These are phyloP conservation scores for Penicillium janthinellum DNA, from an alignment of 2,329 filamentous ascomycete species.

Conservation along the genomic window DNA sequence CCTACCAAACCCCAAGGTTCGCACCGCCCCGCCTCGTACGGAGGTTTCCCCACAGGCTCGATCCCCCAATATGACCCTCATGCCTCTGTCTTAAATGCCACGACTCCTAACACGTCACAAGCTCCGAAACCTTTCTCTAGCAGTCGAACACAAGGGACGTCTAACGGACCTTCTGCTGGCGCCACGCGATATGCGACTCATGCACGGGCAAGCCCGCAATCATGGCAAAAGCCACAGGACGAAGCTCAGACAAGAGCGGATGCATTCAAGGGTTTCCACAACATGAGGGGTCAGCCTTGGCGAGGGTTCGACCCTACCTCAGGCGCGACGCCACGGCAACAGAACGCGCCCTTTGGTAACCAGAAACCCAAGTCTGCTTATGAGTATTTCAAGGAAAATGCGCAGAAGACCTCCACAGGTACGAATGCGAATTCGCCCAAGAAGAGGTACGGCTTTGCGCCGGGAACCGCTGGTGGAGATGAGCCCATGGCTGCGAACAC, in stretches of 20 bases:
- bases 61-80: not conserved
- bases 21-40: slow-evolving; percentile 7
- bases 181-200: slow-evolving; percentile 46
- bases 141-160: slow-evolving; percentile 24
- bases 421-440: slow-evolving; percentile 47
- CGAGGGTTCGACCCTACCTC: slow-evolving; percentile 42
- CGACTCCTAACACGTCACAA: not conserved
- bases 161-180: slow-evolving; percentile 38
- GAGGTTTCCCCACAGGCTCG: not conserved
- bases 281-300: slow-evolving; percentile 46
- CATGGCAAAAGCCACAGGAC: slow-evolving; percentile 44
- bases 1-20: slow-evolving; percentile 28
- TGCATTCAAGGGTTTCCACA: slow-evolving; percentile 48
- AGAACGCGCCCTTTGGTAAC: slow-evolving; percentile 26
- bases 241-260: slow-evolving; percentile 46
- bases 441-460: slow-evolving; percentile 60
- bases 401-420: slow-evolving; percentile 39
- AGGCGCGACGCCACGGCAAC: slow-evolving; percentile 26
- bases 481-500: slow-evolving; percentile 59
- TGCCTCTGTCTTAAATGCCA: not conserved
- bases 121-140: slow-evolving; percentile 26
- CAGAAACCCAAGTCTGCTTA: slow-evolving; percentile 43
- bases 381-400: slow-evolving; percentile 39
- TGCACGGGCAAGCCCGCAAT: slow-evolving; percentile 42
- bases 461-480: slow-evolving; percentile 60